Percentiles rank a stretch among this genome's conserved stretches.
Conservation (phyloP, 2,329 filamentous ascomycete genomes). For the Aspergillus sp. region DNA sequence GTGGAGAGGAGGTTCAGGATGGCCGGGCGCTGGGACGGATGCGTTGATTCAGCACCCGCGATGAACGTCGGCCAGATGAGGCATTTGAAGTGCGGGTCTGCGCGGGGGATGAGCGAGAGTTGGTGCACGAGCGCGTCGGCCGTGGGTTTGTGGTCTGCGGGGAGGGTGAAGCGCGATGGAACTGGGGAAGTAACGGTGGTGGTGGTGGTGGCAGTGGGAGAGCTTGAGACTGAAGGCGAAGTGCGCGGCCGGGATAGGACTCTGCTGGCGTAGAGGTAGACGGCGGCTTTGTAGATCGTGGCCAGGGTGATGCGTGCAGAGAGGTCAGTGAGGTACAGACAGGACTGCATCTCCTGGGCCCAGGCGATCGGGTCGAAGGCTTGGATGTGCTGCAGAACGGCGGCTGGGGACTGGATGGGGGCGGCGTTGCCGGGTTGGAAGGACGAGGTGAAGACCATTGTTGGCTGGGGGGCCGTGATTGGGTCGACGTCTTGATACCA, state of each 20-base stretch:
- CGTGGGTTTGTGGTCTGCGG: constrained; percentile 19
- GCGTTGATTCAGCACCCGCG: constrained; percentile 31
- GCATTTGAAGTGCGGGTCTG: constrained; percentile 34
- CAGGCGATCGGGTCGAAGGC: constrained; percentile 29
- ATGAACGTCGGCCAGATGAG: constrained; percentile 38
- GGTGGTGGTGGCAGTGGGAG: constrained; percentile 13
- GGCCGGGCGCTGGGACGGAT: constrained; percentile 22
- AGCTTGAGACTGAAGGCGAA: constrained; percentile 12
- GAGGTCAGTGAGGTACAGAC: constrained; percentile 38
- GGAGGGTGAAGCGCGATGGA: too few species aligned
- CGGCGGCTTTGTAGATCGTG: constrained; percentile 28
- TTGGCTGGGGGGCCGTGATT: constrained; percentile 15
- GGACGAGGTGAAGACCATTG: constrained; percentile 18
- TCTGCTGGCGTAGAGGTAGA: constrained; percentile 32
- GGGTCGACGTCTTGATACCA: constrained; percentile 24
- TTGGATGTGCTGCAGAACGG: constrained; percentile 29
- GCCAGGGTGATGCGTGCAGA: constrained; percentile 41
- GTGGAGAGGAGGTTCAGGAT: constrained; percentile 24
- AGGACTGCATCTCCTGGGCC: constrained; percentile 30
- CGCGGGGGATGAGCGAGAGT: constrained; percentile 25
- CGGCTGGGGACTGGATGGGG: constrained; percentile 21
- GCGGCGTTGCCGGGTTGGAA: constrained; percentile 18
- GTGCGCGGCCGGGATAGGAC: constrained; percentile 26
- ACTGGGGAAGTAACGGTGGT: too few species aligned
- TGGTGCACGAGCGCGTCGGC: constrained; percentile 26